Evolutionary conservation across 352 stramenopile species (phyloP), one percentile per base, ranked within the genome.

Genomic region (Albugo candida): DNA sequence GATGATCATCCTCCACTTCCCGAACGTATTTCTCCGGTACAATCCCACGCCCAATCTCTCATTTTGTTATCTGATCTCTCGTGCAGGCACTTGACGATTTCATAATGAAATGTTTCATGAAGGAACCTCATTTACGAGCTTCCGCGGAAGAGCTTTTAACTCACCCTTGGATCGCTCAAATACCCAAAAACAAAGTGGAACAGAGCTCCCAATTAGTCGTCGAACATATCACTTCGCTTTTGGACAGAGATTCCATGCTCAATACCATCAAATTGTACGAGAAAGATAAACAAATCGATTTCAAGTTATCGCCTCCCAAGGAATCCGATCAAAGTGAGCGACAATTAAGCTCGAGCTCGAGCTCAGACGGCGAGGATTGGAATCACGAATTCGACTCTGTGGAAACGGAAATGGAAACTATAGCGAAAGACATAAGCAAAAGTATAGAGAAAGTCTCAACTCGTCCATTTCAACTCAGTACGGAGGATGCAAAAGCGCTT

Each of bases 21-120:
- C 0, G 78, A 92, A 40, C 74, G 82, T 27, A 85, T 93, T 39
- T 94, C 83, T 8, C 76, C 78, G 11, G 72, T 84, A 63, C 17
- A 48, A 10, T 47, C 20, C 21, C 42, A 48, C 54, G 36, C 45
- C 43, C 4, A 18, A 55, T 24, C 46, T 24, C 6, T 51, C 43
- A 19, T 40, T 19, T 27, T 16, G 12, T 11, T n/a, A 1, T 35
- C 4, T 55, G 13, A 39, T 51, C 2, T 35, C 16, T 20, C 27
- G 51, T 12, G 12, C 31, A 89, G 63, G 82, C 71, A 12, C 66
- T 95, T 16, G 70, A 92, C 31, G 83, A 95, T 51, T 96, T 96
- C 27, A 86, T 93, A 49, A 83, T 85, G 70, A 89, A 93, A 41
- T 93, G 81, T 36, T 91, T 92, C 54, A 88, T 92, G 74, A 95